phyloP scores from a whole-genome alignment of 1,139 yeast species.

The Pichia sp. region DNA sequence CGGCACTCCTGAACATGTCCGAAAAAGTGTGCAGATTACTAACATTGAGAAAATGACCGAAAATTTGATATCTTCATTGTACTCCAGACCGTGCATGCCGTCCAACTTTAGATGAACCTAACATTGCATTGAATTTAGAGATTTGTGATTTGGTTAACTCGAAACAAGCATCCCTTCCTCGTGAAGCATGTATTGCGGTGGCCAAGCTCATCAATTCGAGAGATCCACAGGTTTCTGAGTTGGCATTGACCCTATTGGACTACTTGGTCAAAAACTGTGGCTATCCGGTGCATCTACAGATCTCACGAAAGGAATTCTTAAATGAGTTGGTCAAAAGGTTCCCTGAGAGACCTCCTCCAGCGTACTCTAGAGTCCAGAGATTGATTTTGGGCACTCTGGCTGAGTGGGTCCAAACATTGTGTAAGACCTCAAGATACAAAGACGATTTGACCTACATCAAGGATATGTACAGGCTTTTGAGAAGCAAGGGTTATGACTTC shows the following conservation, averaged over 20 bases:
- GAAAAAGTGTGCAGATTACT: background rate
- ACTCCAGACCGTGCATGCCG: conserved; percentile 71
- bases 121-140: conserved; percentile 80
- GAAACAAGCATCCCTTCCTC: conserved; percentile 85
- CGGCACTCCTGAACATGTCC: background rate
- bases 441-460: conserved; percentile 89
- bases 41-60: background rate
- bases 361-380: conserved; percentile 78
- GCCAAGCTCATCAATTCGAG: conserved; percentile 79
- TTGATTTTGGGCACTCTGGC: conserved; percentile 85
- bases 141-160: conserved; percentile 91
- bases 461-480: conserved; percentile 89
- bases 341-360: conserved; percentile 90
- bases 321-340: conserved; percentile 89
- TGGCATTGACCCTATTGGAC: conserved; percentile 63
- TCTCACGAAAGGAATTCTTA: conserved; percentile 88
- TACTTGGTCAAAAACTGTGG: conserved; percentile 96
- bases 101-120: conserved; percentile 80
- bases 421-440: conserved; percentile 83
- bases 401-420: conserved; percentile 96
- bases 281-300: conserved; percentile 91
- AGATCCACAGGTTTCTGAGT: conserved; percentile 71
- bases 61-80: background rate
- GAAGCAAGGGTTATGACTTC: conserved; percentile 83
- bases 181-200: conserved; percentile 91